These are phyloP conservation scores for Gossypium sturtianum DNA, from an alignment of 345 rosid species.

Conservation along the genomic window DNA sequence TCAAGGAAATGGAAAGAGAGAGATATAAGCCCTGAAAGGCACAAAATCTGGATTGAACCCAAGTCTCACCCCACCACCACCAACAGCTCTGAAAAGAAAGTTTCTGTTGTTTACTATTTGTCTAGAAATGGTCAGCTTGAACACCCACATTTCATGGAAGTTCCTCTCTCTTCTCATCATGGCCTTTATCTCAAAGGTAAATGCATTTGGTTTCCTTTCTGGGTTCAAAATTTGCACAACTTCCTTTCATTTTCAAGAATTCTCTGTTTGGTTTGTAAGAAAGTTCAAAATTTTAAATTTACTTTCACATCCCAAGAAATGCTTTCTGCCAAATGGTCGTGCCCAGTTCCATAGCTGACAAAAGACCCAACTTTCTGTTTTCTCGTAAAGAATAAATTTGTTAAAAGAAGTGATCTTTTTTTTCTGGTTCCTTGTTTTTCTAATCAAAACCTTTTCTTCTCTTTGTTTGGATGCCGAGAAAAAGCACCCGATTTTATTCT, in stretches of 20 bases:
- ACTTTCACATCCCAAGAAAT: slow-evolving; percentile 8
- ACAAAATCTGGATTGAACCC: slow-evolving; percentile 50
- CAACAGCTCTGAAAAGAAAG: slow-evolving; percentile 30
- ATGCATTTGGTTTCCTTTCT: not conserved
- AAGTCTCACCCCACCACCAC: slow-evolving; percentile 26
- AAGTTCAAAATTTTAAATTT: not conserved
- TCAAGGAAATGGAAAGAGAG: slow-evolving; percentile 41
- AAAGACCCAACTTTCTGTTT: slow-evolving; percentile 4
- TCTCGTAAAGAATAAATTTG: not conserved
- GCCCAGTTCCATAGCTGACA: not conserved
- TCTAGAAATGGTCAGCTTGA: slow-evolving; percentile 89
- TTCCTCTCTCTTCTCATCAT: slow-evolving; percentile 59
- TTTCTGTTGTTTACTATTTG: slow-evolving; percentile 79
- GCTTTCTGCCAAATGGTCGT: slow-evolving; percentile 11
- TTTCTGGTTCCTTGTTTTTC: too few species aligned
- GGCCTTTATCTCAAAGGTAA: slow-evolving; percentile 85
- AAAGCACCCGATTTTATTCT: not conserved
- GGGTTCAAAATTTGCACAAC: not conserved
- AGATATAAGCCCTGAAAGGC: slow-evolving; percentile 60
- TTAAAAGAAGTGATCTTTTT: not conserved
- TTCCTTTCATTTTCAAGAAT: too few species aligned
- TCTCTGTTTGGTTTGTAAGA: slow-evolving; percentile 1
- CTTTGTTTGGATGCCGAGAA: slow-evolving; percentile 8
- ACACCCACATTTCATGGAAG: slow-evolving; percentile 99
- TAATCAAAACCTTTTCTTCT: not conserved